These are phyloP conservation scores for Rhizophora apiculata DNA, from an alignment of 345 rosid genomes.

Conservation along the genomic window DNA sequence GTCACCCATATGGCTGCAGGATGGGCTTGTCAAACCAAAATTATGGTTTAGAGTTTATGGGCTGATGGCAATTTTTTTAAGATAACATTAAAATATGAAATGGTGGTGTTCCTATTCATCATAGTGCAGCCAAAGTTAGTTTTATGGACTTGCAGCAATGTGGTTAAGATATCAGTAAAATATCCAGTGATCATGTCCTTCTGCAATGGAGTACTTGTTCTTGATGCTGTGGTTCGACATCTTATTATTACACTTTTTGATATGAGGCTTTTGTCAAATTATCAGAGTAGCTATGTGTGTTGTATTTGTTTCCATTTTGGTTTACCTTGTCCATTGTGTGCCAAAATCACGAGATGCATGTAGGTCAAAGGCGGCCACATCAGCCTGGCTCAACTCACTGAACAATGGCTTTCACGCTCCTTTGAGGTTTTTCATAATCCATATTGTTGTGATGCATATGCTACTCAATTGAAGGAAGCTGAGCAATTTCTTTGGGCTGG, in stretches of 20 bases:
- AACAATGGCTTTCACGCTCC: constrained; percentile 61
- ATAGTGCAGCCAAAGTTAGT: too few relatives aligned
- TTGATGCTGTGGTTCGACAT: too few relatives aligned
- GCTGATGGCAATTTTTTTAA: background rate
- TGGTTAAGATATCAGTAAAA: too few relatives aligned
- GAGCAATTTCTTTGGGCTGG: constrained; percentile 99
- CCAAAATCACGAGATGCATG: constrained; percentile 15
- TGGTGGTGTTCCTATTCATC: background rate
- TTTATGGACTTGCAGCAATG: too few relatives aligned
- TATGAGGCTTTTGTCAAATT: background rate
- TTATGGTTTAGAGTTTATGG: background rate
- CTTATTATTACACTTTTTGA: too few relatives aligned
- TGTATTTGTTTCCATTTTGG: background rate
- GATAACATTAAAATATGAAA: background rate
- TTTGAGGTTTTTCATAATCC: constrained; percentile 39
- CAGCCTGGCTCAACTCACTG: constrained; percentile 61
- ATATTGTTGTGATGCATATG: constrained; percentile 51
- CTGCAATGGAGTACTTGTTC: too few relatives aligned
- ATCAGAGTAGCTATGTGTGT: background rate
- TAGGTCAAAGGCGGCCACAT: constrained; percentile 54
- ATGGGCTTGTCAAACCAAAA: background rate
- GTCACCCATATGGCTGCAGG: background rate
- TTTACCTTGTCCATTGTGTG: background rate
- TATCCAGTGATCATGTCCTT: too few relatives aligned
- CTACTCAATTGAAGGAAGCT: constrained; percentile 61